These are phyloP conservation scores for Diplosphaera chodatii DNA, from an alignment of 139 green algal genomes.

Conservation along the genomic window DNA sequence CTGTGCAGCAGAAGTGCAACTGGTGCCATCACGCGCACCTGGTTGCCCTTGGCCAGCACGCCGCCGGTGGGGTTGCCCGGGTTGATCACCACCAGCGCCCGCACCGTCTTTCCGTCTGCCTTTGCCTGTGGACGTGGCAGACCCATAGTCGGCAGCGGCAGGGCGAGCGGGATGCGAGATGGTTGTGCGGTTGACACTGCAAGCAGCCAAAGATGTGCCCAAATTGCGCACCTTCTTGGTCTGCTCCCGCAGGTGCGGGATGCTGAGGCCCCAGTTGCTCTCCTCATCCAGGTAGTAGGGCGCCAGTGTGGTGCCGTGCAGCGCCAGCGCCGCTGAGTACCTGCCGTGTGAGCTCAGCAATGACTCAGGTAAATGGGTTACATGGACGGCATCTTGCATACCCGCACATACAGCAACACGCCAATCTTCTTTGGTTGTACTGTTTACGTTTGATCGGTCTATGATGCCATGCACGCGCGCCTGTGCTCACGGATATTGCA, in stretches of 20 bases:
- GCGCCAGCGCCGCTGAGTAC: conserved; percentile 71
- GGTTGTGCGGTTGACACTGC: too few species aligned
- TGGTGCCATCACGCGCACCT: conserved; percentile 8
- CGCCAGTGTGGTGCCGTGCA: conserved; percentile 81
- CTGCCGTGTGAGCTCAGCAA: too few species aligned
- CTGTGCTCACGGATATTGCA: too few species aligned
- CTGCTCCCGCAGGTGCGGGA: conserved; percentile 45
- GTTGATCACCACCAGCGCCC: conserved; percentile 91
- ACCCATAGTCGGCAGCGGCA: too few species aligned
- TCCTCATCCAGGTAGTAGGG: conserved; percentile 88
- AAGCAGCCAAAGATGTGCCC: too few species aligned
- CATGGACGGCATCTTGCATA: too few species aligned
- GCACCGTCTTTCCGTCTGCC: conserved; percentile 34
- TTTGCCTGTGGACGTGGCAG: conserved; percentile 9
- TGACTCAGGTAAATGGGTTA: too few species aligned
- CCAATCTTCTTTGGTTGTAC: too few species aligned
- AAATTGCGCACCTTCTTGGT: conserved; percentile 19
- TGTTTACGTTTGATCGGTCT: too few species aligned
- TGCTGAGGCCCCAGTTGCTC: conserved; percentile 63
- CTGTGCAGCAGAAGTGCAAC: not conserved
- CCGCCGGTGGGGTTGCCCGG: conserved; percentile 88
- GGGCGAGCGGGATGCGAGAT: too few species aligned
- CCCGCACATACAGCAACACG: too few species aligned
- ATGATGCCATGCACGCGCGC: too few species aligned
- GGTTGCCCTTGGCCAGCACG: conserved; percentile 60